Base-by-base conservation (phyloP, 2,329 filamentous ascomycete species). In the Aspergillus uvarum region DNA sequence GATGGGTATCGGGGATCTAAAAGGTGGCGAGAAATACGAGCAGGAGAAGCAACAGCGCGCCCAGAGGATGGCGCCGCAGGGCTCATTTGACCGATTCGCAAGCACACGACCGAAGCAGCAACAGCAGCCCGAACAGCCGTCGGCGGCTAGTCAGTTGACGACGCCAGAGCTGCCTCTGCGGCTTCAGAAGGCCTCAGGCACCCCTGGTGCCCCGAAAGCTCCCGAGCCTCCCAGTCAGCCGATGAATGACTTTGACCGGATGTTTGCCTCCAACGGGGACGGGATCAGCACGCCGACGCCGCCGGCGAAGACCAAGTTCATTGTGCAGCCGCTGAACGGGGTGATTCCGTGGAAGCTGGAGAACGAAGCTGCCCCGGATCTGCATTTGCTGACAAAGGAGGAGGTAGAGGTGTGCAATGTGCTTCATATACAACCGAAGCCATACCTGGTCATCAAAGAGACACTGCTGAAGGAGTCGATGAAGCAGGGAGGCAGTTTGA, bases 401-500 rank as follows among this genome's bases (percentile, higher is more conserved):
- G 95, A 99, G 75, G 81, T 86, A 4, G 91, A 96, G 70, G 80
- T 99, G 0, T 99, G 95, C 79, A 90, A 91, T 67, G 84, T 89
- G 47, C 84, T 96, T 14, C 86, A 92, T 47, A 79, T 99, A 55
- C 90, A 95, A 75, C 95, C 95, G 0, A 99, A 99, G 79, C 91
- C 95, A 1, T 99, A 97, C 74, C 78, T 97, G 5, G 92, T 92
- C 71, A 92, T 98, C 76, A 99, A 99, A 77, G 92, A 97, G 74
- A 88, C 90, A 62, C 82, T 98, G n/a, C 77, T 98, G 55, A 91
- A 91, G 69, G 94, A 98, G 73, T 91, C 94, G 0, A 85, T 96
- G 74, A 95, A 94, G 77, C 88, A 88, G 60, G 94, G 95, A 60
- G 95, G 95, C 1, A 85, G 83, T 12, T 79, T 99, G 7, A 98